A percentile compares a stretch with the other conserved stretches of the same genome.
phyloP scores from a whole-genome alignment of 306 rosid species.

The Begonia fuchsioides region DNA sequence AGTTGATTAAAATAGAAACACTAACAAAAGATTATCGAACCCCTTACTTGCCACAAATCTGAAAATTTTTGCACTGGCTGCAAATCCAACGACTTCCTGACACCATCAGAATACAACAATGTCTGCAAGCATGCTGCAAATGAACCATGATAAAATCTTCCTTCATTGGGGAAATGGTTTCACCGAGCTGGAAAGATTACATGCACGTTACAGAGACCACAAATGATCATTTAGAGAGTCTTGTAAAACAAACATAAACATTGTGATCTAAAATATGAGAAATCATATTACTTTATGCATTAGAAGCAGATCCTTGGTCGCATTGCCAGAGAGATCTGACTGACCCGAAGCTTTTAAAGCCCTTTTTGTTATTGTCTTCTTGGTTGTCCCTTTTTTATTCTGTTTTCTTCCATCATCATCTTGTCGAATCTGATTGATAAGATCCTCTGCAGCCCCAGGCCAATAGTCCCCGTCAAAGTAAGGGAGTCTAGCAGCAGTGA shows the following conservation, averaged over 20 bases:
- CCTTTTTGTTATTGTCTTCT: conserved; percentile 81
- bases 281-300: too few relatives aligned
- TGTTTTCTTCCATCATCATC: conserved; percentile 94
- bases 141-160: conserved; percentile 99
- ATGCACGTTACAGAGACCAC: conserved; percentile 10
- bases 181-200: conserved; percentile 69
- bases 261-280: conserved; percentile 4
- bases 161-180: conserved; percentile 92
- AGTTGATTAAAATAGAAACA: too few relatives aligned
- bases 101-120: too few relatives aligned
- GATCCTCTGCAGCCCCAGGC: conserved; percentile 99
- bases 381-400: conserved; percentile 78
- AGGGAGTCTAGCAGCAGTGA: conserved; percentile 91
- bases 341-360: conserved; percentile 91
- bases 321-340: conserved; percentile 88
- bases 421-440: conserved; percentile 84
- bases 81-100: too few relatives aligned
- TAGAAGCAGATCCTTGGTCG: conserved; percentile 83
- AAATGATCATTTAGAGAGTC: not conserved
- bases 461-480: too few relatives aligned
- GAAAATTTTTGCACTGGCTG: too few relatives aligned
- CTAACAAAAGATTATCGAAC: not conserved
- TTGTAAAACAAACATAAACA: not conserved
- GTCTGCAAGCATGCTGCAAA: too few relatives aligned
- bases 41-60: conserved; percentile 78